These are phyloP conservation scores for Exophiala oligosperma DNA, from an alignment of 2,329 filamentous ascomycete species.

Conservation along the genomic window DNA sequence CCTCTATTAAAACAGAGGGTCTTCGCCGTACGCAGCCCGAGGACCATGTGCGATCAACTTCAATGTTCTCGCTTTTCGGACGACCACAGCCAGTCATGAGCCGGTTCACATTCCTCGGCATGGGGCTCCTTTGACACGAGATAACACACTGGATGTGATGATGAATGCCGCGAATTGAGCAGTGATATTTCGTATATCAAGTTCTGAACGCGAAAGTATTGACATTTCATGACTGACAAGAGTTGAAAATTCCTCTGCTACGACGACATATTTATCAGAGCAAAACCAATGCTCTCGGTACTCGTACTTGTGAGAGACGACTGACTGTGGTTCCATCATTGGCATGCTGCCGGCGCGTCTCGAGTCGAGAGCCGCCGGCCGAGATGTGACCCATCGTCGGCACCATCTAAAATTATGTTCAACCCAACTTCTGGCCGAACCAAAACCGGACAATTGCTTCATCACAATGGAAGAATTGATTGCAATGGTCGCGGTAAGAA, in stretches of 20 bases:
- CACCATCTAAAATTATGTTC: not conserved
- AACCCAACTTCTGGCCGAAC: not conserved
- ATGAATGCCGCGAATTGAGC: constrained; percentile 3
- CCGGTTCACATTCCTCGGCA: too few relatives aligned
- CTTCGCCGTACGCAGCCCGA: too few relatives aligned
- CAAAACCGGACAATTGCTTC: too few relatives aligned
- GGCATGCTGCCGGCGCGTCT: not conserved
- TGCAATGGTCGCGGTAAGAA: too few relatives aligned
- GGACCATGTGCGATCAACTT: too few relatives aligned
- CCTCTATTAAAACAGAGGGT: too few relatives aligned
- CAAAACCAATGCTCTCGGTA: not conserved
- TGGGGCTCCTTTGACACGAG: not conserved
- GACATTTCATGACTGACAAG: constrained; percentile 42
- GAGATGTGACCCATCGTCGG: not conserved
- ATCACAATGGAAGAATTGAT: too few relatives aligned
- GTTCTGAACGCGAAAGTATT: constrained; percentile 34
- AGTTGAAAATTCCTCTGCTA: constrained; percentile 41
- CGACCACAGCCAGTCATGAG: too few relatives aligned
- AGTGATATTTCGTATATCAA: not conserved
- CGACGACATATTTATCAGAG: constrained; percentile 45
- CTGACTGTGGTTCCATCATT: not conserved
- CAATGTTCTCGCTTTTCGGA: too few relatives aligned
- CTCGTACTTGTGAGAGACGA: not conserved
- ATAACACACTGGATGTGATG: not conserved
- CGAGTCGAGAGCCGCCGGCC: not conserved